Conservation (phyloP, 169 alveolate genomes). For the Amoebophrya sp. region DNA sequence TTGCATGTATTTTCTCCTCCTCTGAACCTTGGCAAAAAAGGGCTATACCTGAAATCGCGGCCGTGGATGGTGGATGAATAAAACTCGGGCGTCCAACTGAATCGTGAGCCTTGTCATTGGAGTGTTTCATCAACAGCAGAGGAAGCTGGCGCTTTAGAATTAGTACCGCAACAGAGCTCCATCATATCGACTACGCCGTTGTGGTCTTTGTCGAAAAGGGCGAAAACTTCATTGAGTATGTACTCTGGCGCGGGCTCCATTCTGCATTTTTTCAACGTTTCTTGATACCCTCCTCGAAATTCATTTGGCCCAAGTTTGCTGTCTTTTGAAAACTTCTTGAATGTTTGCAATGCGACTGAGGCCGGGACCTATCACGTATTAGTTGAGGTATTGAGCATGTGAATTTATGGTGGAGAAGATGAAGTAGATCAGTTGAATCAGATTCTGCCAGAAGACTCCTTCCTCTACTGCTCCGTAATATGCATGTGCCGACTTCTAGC, state of each 20-base stretch:
- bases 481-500: neutral
- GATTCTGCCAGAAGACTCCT: too few species aligned
- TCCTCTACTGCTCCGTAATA: neutral
- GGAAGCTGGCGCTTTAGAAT: too few species aligned
- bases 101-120: too few species aligned
- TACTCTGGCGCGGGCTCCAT: neutral
- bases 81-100: too few species aligned
- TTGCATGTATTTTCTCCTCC: neutral
- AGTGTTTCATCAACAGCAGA: too few species aligned
- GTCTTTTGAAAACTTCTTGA: neutral
- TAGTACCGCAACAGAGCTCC: neutral
- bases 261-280: neutral
- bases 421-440: too few species aligned
- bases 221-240: neutral
- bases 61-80: too few species aligned
- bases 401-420: too few species aligned
- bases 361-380: neutral
- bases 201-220: neutral
- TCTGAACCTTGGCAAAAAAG: constrained; percentile 1
- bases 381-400: too few species aligned
- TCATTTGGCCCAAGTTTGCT: neutral
- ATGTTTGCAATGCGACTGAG: neutral
- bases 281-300: neutral
- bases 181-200: neutral
- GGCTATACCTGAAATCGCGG: neutral